These are phyloP conservation scores for Saturnispora gosingensis DNA, from an alignment of 805 yeast species.

Conservation along the genomic window DNA sequence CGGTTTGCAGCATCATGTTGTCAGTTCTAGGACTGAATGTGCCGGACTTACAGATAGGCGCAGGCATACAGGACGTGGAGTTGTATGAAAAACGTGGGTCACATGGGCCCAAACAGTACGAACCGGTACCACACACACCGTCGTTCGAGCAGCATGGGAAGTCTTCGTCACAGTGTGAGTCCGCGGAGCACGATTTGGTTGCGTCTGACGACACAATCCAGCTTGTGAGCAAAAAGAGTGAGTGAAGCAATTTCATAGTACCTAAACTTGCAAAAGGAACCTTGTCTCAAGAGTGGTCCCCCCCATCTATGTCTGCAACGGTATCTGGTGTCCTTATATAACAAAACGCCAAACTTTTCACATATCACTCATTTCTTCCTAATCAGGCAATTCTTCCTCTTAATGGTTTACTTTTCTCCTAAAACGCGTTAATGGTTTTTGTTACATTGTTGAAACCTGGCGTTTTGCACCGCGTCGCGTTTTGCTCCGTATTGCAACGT, in stretches of 20 bases:
- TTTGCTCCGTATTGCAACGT: neutral
- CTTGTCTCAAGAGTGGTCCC: neutral
- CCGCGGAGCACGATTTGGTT: conserved; percentile 40
- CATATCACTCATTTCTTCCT: neutral
- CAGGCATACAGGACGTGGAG: conserved; percentile 70
- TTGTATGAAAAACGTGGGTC: conserved; percentile 64
- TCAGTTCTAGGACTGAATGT: conserved; percentile 33
- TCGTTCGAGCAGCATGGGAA: conserved; percentile 78
- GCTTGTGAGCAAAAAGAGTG: neutral
- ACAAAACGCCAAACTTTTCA: neutral
- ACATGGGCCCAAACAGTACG: conserved; percentile 78
- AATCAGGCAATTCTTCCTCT: neutral
- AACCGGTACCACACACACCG: conserved; percentile 40
- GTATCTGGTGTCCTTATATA: neutral
- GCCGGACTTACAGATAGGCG: conserved; percentile 59
- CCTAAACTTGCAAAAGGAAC: neutral
- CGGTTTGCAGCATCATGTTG: conserved; percentile 17
- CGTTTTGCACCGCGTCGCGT: neutral
- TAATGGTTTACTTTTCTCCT: neutral
- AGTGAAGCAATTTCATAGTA: neutral
- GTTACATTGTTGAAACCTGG: neutral
- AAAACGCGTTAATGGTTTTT: neutral
- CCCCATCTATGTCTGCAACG: neutral
- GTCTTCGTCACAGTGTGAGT: conserved; percentile 45
- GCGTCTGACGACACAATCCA: neutral